Conservation (phyloP, 2,329 filamentous ascomycete species). For the Niveomyces coronatus region DNA sequence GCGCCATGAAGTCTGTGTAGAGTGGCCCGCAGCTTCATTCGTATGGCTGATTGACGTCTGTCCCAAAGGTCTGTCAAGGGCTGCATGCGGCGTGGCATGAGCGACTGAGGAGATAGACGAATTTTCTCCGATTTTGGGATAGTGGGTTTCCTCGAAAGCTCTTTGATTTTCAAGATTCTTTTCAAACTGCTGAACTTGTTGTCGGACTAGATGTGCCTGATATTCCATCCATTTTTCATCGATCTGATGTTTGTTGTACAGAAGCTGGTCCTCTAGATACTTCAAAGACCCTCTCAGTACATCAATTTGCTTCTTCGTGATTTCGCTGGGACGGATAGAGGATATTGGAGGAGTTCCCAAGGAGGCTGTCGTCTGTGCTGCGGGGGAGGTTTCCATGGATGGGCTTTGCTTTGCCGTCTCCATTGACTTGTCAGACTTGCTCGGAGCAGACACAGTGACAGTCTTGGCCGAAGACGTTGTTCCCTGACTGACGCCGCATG, state of each 20-base stretch:
- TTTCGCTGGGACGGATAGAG: constrained; percentile 51
- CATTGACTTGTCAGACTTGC: constrained; percentile 4
- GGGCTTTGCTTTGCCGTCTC: not conserved
- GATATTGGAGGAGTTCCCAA: constrained; percentile 35
- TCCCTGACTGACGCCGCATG: no score
- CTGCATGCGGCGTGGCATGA: not conserved
- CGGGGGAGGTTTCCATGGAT: not conserved
- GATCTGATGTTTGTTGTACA: constrained; percentile 53
- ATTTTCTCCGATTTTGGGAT: constrained; percentile 24
- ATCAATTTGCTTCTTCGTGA: constrained; percentile 48
- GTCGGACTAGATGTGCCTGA: constrained; percentile 30
- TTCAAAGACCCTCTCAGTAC: constrained; percentile 42
- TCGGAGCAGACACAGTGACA: not conserved
- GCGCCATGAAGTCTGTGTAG: constrained; percentile 8
- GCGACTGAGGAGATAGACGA: constrained; percentile 12
- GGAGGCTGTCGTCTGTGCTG: constrained; percentile 11
- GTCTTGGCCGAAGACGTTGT: not conserved
- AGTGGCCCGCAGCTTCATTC: not conserved
- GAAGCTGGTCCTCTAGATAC: constrained; percentile 46
- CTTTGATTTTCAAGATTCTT: constrained; percentile 33
- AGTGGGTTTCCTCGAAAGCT: constrained; percentile 33
- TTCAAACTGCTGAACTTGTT: constrained; percentile 41
- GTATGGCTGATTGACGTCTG: not conserved
- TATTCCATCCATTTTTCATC: constrained; percentile 42
- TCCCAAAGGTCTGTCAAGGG: constrained; percentile 10